Conservation (phyloP, 306 rosid species). For the Oxytropis ochrocephala region DNA sequence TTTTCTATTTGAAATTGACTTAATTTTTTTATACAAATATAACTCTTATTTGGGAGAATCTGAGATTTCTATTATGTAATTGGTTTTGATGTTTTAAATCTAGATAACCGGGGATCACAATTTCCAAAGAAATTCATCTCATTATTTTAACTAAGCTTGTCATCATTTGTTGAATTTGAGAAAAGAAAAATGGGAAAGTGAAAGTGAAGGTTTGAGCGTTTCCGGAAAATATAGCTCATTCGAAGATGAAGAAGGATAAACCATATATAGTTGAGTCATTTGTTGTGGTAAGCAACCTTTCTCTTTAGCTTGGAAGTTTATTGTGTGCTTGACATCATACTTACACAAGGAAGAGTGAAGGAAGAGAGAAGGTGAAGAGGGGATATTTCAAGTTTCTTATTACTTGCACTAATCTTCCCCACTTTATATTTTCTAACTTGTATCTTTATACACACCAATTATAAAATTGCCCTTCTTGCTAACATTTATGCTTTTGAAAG, state of each 20-base stretch:
- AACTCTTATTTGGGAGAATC: too few relatives aligned
- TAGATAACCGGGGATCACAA: neutral
- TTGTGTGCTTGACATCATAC: too few relatives aligned
- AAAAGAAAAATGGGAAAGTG: conserved; percentile 40
- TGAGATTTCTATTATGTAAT: neutral
- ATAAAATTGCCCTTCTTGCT: neutral
- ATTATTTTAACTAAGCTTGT: conserved; percentile 11
- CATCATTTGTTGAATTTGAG: conserved; percentile 20
- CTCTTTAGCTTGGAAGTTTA: too few relatives aligned
- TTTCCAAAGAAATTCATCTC: neutral
- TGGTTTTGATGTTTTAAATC: neutral
- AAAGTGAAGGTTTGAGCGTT: too few relatives aligned
- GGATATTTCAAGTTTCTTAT: too few relatives aligned
- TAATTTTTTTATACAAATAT: too few relatives aligned
- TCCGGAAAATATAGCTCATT: too few relatives aligned
- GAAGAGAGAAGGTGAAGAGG: too few relatives aligned
- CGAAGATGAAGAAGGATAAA: too few relatives aligned
- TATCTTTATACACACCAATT: neutral
- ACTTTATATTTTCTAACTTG: neutral
- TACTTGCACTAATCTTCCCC: neutral
- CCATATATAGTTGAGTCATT: too few relatives aligned
- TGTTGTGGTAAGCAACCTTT: too few relatives aligned
- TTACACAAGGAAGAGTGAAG: too few relatives aligned
- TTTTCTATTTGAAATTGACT: neutral
- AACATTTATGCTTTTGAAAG: neutral